These are phyloP conservation scores for Adansonia gregorii DNA, from an alignment of 441 rosid genomes.

Conservation along the genomic window DNA sequence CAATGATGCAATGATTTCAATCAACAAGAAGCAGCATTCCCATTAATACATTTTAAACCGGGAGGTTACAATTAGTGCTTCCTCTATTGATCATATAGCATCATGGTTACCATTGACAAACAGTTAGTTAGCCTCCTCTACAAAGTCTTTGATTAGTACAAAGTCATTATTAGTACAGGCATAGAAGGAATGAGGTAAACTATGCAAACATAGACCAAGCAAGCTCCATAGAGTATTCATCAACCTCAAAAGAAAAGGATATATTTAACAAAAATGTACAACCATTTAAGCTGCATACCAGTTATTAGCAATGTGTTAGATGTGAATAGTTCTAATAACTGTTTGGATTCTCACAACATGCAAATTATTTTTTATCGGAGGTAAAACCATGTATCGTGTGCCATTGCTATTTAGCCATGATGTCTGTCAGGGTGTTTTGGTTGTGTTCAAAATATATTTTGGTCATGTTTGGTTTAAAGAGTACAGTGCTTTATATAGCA, in stretches of 20 bases:
- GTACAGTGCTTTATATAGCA: background rate
- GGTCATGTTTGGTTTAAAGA: conserved; percentile 4
- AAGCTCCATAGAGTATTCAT: conserved; percentile 13
- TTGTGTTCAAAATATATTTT: background rate
- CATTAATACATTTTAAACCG: background rate
- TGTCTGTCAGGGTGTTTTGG: background rate
- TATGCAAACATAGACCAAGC: conserved; percentile 18
- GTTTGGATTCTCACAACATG: conserved; percentile 6
- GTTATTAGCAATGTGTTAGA: background rate
- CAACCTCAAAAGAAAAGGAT: conserved; percentile 8
- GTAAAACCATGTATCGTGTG: background rate
- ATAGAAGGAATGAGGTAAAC: conserved; percentile 18
- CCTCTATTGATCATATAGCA: background rate
- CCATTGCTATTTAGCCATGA: background rate
- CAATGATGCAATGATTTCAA: background rate
- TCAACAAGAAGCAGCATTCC: background rate
- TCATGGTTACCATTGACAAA: background rate
- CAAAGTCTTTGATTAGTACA: background rate
- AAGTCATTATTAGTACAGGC: background rate
- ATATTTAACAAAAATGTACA: conserved; percentile 16
- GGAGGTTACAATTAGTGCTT: background rate
- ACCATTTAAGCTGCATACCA: background rate
- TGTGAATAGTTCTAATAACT: conserved; percentile 1
- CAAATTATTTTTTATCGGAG: background rate
- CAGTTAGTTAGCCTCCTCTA: conserved; percentile 13